phyloP scores from a whole-genome alignment of 2,329 filamentous ascomycete species.

The Pseudohalonectria lignicola region DNA sequence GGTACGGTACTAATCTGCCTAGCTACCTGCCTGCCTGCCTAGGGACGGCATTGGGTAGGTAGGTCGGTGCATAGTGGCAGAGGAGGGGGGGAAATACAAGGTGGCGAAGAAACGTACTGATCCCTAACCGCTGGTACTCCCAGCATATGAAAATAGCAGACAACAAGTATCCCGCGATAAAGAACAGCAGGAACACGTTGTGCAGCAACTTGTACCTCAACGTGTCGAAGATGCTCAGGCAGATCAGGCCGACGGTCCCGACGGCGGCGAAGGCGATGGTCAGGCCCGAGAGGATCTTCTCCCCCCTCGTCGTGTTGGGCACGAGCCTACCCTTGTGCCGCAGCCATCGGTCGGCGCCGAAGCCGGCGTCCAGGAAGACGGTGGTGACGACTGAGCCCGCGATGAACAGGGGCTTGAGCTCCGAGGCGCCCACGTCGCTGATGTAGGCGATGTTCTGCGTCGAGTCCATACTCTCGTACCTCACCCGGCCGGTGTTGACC shows the following conservation, averaged over 20 bases:
- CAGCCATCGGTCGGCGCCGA: slow-evolving; percentile 74
- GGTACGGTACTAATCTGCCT: too few species aligned
- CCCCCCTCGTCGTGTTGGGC: slow-evolving; percentile 52
- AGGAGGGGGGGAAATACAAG: not conserved
- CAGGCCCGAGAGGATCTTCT: slow-evolving; percentile 52
- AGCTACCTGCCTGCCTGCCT: too few species aligned
- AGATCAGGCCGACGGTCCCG: slow-evolving; percentile 70
- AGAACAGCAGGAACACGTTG: slow-evolving; percentile 66
- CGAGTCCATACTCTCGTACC: slow-evolving; percentile 49
- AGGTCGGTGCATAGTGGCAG: slow-evolving; percentile 1
- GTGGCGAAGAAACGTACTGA: slow-evolving; percentile 33
- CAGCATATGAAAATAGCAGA: slow-evolving; percentile 81
- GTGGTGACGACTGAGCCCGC: slow-evolving; percentile 60
- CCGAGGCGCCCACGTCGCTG: slow-evolving; percentile 50
- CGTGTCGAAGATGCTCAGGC: slow-evolving; percentile 80
- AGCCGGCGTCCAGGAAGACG: slow-evolving; percentile 69
- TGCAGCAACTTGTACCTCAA: slow-evolving; percentile 56
- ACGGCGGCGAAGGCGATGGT: slow-evolving; percentile 59
- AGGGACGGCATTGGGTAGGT: too few species aligned
- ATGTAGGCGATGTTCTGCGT: slow-evolving; percentile 60
- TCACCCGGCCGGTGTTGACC: slow-evolving; percentile 36
- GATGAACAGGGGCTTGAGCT: slow-evolving; percentile 70
- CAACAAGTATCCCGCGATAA: slow-evolving; percentile 77
- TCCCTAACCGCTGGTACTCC: slow-evolving; percentile 80
- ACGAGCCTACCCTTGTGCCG: slow-evolving; percentile 71